These are phyloP conservation scores for Filosporella fistucella DNA, from an alignment of 495 filamentous ascomycete species.

Conservation along the genomic window DNA sequence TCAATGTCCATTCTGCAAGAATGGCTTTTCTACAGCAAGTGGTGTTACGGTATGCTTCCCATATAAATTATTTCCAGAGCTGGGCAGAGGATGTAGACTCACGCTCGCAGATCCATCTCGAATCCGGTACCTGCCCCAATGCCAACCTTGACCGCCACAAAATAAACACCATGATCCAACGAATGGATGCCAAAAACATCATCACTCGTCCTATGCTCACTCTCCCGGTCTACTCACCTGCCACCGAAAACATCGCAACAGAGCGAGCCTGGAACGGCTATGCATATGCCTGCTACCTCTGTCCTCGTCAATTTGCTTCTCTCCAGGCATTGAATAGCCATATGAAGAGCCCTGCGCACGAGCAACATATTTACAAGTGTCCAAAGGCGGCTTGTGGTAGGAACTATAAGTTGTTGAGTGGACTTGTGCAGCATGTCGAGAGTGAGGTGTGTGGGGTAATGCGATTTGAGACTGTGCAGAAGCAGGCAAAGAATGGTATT, in stretches of 20 bases:
- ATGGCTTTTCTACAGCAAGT: conserved; percentile 22
- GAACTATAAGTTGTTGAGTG: conserved; percentile 24
- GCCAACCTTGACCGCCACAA: conserved; percentile 24
- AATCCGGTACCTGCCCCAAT: conserved; percentile 21
- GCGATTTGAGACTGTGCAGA: conserved; percentile 20
- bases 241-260: conserved; percentile 18
- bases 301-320: conserved; percentile 13
- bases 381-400: conserved; percentile 16
- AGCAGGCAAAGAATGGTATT: conserved; percentile 12
- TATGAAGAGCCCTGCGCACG: conserved; percentile 25
- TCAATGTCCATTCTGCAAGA: conserved; percentile 25
- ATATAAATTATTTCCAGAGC: background rate
- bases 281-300: conserved; percentile 27
- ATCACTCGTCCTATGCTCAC: conserved; percentile 24
- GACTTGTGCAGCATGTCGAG: conserved; percentile 27
- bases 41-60: conserved; percentile 13
- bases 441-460: conserved; percentile 28
- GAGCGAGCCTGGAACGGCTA: conserved; percentile 24
- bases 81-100: background rate
- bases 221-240: conserved; percentile 17
- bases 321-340: conserved; percentile 22
- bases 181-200: conserved; percentile 23
- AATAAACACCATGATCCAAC: conserved; percentile 21
- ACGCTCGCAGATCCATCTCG: conserved; percentile 21
- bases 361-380: conserved; percentile 26